A percentile compares a stretch with the other conserved stretches of the same genome.
phyloP scores from a whole-genome alignment of 164 flowering plant species.

The Vitis vinifera region DNA sequence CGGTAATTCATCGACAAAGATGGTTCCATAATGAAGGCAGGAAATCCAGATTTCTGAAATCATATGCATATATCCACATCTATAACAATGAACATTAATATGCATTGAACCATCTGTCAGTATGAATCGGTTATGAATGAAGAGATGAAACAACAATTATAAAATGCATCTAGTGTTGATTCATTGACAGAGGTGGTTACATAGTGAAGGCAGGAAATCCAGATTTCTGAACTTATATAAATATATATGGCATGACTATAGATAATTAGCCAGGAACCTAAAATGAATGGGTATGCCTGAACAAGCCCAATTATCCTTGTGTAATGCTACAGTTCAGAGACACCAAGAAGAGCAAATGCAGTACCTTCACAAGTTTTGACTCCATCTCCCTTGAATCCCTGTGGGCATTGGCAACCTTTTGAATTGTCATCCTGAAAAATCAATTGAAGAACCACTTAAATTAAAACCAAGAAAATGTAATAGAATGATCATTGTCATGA shows the following conservation, averaged over 20 bases:
- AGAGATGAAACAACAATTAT: no score
- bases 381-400: constrained; percentile 95
- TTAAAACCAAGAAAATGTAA: neutral
- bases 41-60: no score
- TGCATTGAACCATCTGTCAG: neutral
- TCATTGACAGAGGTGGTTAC: no score
- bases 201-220: no score
- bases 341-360: neutral
- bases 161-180: no score
- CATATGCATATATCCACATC: constrained; percentile 85
- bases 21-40: no score
- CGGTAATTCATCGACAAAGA: no score
- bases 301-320: neutral
- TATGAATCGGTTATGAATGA: no score
- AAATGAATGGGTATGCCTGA: neutral
- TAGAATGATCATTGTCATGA: no score
- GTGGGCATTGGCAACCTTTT: constrained; percentile 83
- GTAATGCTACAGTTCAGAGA: neutral
- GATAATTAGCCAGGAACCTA: neutral
- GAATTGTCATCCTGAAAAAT: constrained; percentile 60
- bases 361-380: constrained; percentile 79
- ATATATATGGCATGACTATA: no score
- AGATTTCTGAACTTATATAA: no score
- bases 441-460: constrained; percentile 1
- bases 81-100: constrained; percentile 19